Evolutionary conservation across 2,329 filamentous ascomycete genomes (phyloP).

Genomic region (Neofusicoccum kwambonambiense): DNA sequence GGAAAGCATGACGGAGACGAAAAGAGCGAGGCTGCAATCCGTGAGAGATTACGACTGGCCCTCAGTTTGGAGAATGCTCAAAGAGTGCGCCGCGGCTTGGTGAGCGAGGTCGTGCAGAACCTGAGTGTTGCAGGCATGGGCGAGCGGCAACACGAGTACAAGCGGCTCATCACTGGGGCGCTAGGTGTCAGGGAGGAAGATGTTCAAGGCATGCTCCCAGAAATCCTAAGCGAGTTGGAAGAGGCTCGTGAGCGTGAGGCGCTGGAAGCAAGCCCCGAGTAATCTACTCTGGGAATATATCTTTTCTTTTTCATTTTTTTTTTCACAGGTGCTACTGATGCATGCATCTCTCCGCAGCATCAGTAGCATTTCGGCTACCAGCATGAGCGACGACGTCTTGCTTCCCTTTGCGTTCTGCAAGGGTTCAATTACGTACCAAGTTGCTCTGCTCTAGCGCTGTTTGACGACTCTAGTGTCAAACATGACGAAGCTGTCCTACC

Average conservation of each 20-base stretch:
- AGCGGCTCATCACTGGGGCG: slow-evolving; percentile 66
- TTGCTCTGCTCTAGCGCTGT: neutral
- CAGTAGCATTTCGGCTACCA: neutral
- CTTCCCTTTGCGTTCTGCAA: neutral
- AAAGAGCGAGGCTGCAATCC: slow-evolving; percentile 16
- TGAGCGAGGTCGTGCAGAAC: slow-evolving; percentile 67
- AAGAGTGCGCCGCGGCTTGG: slow-evolving; percentile 60
- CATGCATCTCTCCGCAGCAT: neutral
- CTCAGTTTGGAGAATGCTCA: slow-evolving; percentile 58
- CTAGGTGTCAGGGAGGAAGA: slow-evolving; percentile 63
- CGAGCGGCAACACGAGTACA: slow-evolving; percentile 72
- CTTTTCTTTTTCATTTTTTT: neutral
- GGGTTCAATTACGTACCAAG: neutral
- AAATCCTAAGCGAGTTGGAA: slow-evolving; percentile 50
- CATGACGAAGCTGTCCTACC: neutral
- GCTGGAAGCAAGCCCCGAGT: slow-evolving; percentile 32
- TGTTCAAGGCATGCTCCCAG: slow-evolving; percentile 61
- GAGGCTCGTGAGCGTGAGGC: slow-evolving; percentile 33
- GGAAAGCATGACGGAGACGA: neutral
- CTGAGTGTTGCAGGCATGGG: slow-evolving; percentile 68
- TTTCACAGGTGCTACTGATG: neutral
- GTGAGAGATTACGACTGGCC: slow-evolving; percentile 57
- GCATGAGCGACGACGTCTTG: neutral
- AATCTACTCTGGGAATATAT: neutral
- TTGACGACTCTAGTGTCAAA: neutral